Conservation (phyloP, 805 yeast species). For the Schwanniomyces vanrijiae region DNA sequence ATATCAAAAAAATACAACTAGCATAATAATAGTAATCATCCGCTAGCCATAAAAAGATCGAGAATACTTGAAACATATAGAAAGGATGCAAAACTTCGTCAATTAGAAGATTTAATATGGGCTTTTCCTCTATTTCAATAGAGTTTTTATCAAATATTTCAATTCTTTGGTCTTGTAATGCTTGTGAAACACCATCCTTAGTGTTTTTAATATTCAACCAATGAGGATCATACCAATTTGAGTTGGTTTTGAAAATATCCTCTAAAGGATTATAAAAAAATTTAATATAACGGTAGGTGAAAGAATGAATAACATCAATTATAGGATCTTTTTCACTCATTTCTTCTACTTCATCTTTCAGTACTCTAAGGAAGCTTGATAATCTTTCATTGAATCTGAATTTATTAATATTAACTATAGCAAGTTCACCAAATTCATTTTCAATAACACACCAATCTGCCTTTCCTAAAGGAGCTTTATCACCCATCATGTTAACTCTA, state of each 20-base stretch:
- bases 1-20: constrained; percentile 82
- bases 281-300: constrained; percentile 80
- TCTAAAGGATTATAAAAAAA: constrained; percentile 84
- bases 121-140: constrained; percentile 73
- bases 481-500: constrained; percentile 67
- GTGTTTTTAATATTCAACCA: constrained; percentile 66
- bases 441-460: constrained; percentile 95
- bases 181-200: constrained; percentile 70
- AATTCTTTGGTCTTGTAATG: constrained; percentile 64
- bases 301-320: constrained; percentile 67
- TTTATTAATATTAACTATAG: constrained; percentile 55
- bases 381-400: constrained; percentile 68
- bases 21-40: constrained; percentile 96
- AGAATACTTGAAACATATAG: constrained; percentile 90
- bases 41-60: constrained; percentile 86
- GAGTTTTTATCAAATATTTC: constrained; percentile 77
- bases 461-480: constrained; percentile 64
- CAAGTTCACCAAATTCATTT: constrained; percentile 87
- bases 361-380: constrained; percentile 57
- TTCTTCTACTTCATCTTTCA: constrained; percentile 19
- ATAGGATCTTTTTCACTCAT: constrained; percentile 53
- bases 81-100: constrained; percentile 96
- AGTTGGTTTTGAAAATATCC: constrained; percentile 80
- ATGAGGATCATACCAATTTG: constrained; percentile 79
- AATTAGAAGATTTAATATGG: constrained; percentile 60